Evolutionary conservation across 768 basidiomycete species (phyloP).

Genomic region (Lentinula lateritia): DNA sequence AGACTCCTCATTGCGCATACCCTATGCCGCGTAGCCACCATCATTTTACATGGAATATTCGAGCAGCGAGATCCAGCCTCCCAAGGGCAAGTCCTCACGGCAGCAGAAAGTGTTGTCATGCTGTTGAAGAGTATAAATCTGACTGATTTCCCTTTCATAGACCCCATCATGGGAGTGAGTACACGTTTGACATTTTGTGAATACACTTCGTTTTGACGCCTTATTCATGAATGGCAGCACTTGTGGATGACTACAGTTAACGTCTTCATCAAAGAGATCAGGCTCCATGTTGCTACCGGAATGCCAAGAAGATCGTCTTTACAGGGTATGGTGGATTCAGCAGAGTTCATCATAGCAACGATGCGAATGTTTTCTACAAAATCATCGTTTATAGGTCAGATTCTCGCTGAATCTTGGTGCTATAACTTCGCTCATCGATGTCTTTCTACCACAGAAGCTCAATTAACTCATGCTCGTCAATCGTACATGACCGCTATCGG

Average conservation of each 20-base stretch:
- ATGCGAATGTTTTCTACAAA: slow-evolving; percentile 2
- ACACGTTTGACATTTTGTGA: neutral
- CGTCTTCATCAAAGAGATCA: slow-evolving; percentile 3
- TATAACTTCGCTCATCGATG: neutral
- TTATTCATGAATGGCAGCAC: neutral
- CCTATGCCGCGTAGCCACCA: slow-evolving; percentile 9
- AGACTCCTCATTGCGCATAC: slow-evolving; percentile 9
- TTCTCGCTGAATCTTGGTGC: neutral
- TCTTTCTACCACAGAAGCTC: neutral
- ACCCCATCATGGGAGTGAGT: slow-evolving; percentile 14
- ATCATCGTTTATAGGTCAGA: slow-evolving; percentile 4
- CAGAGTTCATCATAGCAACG: neutral
- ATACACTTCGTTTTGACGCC: neutral
- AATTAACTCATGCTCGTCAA: neutral
- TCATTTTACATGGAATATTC: slow-evolving; percentile 12
- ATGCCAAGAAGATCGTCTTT: neutral
- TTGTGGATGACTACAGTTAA: slow-evolving; percentile 3
- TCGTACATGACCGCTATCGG: neutral
- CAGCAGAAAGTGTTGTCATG: slow-evolving; percentile 9
- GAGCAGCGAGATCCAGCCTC: slow-evolving; percentile 1
- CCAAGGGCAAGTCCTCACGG: neutral
- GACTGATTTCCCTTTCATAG: slow-evolving; percentile 9
- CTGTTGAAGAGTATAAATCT: slow-evolving; percentile 7
- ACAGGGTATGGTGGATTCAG: neutral
- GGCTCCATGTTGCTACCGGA: neutral